Evolutionary conservation across 192 early-diverging fungal species (phyloP), one percentile per base, ranked within the genome.

Genomic region (Gryganskiella cystojenkinii): DNA sequence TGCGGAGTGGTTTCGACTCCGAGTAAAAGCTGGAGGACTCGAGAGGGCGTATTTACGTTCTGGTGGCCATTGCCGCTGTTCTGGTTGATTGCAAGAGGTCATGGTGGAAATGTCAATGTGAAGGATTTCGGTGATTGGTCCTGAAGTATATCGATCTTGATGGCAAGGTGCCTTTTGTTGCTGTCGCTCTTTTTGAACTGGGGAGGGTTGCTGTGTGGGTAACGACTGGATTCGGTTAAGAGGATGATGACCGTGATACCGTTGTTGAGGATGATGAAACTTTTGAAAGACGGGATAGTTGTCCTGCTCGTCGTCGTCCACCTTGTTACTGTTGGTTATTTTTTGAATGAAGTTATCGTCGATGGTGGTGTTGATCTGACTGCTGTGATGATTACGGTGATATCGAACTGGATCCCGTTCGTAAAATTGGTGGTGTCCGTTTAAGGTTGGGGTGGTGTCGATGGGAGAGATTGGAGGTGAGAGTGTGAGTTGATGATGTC

Each of bases 221-320:
- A 20, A 19, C 17, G 37, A 57, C 0, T 49, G 33, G 42, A 51
- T 14, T 1, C 44, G 70, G 37, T 72, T 72, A 8, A 72, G 61
- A 44, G 56, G 63, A 49, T 65, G 71, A 30, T 37, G 34, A 8
- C 47, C 40, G 51, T 61, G 49, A 25, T 44, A 52, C 5, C 44
- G 43, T 8, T 71, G 61, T 1, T 42, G 19, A 20, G 28, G 61
- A 50, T 63, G 61, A 44, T 73, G 61, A 52, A 73, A 28, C 37
- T 45, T 24, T 43, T 42, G 40, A 47, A 27, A 30, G 13, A 27
- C 25, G 10, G 30, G 24, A 14, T 17, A 14, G 49, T 52, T 10
- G 7, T 8, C 4, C 7, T n/a, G n/a, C n/a, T 37, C 17, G n/a
- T 35, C 15, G 15, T 61, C 33, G 10, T 50, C 8, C 10, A 35